A percentile compares a stretch with the other conserved stretches of the same genome.
phyloP scores from a whole-genome alignment of 2,329 filamentous ascomycete species.

The Ceratocystiopsis brevicomis region DNA sequence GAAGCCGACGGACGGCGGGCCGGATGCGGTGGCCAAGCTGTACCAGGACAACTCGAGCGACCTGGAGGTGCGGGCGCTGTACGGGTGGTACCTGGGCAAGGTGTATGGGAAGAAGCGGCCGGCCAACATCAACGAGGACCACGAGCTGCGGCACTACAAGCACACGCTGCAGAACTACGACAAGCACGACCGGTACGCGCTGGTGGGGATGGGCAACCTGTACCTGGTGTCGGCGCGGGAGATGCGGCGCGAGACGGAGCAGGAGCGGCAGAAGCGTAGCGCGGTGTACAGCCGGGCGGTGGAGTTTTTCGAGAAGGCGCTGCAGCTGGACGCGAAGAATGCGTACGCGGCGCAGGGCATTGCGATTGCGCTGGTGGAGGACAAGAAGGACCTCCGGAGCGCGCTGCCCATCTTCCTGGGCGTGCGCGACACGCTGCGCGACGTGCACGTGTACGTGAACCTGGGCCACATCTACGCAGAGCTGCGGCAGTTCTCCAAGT shows the following conservation, averaged over 20 bases:
- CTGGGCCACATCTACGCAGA: conserved; percentile 86
- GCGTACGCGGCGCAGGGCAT: conserved; percentile 93
- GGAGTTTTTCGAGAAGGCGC: conserved; percentile 94
- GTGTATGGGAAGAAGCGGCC: conserved; percentile 60
- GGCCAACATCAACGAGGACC: conserved; percentile 67
- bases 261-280: conserved; percentile 77
- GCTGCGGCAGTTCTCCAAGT: conserved; percentile 72
- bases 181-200: conserved; percentile 93
- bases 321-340: conserved; percentile 87
- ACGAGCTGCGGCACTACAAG: conserved; percentile 87
- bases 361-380: conserved; percentile 82
- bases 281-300: conserved; percentile 80
- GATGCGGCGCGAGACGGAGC: conserved; percentile 78
- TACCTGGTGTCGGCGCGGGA: conserved; percentile 74
- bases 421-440: conserved; percentile 74
- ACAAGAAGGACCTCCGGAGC: conserved; percentile 70
- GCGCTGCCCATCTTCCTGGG: conserved; percentile 80
- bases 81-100: conserved; percentile 88
- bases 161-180: conserved; percentile 86
- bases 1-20: conserved; percentile 67
- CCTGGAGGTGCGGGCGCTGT: conserved; percentile 77
- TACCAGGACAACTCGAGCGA: conserved; percentile 72
- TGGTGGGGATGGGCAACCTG: conserved; percentile 94
- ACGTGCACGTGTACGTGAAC: conserved; percentile 78
- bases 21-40: conserved; percentile 66